phyloP scores from a whole-genome alignment of 148 eudicot genomes.

The Polygonum aviculare region DNA sequence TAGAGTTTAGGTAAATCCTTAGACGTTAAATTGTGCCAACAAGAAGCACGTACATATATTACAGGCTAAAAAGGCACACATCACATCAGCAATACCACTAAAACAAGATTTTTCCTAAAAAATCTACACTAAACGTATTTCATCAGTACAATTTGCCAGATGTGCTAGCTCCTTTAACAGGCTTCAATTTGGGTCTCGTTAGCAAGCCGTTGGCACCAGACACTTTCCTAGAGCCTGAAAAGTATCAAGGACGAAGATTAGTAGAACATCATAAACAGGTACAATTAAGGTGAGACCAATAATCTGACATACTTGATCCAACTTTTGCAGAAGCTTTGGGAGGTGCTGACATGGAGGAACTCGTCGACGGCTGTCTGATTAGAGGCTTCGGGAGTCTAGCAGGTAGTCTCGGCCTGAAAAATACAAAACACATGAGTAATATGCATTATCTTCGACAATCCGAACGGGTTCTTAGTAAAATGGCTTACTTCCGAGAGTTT shows the following conservation, averaged over 20 bases:
- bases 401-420: conserved; percentile 44
- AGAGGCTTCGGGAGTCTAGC: conserved; percentile 62
- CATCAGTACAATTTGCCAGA: background rate
- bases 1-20: too few species aligned
- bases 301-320: conserved; percentile 45
- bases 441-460: too few species aligned
- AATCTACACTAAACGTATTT: background rate
- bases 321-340: conserved; percentile 42
- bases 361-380: conserved; percentile 34
- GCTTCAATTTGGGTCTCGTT: conserved; percentile 28
- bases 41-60: conserved; percentile 1
- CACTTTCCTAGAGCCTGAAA: conserved; percentile 29
- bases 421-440: background rate
- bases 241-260: background rate
- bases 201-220: conserved; percentile 17
- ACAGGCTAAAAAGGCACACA: conserved; percentile 4
- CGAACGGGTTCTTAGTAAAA: background rate
- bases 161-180: conserved; percentile 5
- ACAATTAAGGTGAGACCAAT: background rate
- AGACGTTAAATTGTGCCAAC: conserved; percentile 5
- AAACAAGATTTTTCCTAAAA: background rate
- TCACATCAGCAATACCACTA: conserved; percentile 1
- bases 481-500: conserved; percentile 35
- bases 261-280: background rate
- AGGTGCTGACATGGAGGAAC: conserved; percentile 44